Conservation (phyloP, 805 yeast genomes). For the Hanseniaspora taiwanica region DNA sequence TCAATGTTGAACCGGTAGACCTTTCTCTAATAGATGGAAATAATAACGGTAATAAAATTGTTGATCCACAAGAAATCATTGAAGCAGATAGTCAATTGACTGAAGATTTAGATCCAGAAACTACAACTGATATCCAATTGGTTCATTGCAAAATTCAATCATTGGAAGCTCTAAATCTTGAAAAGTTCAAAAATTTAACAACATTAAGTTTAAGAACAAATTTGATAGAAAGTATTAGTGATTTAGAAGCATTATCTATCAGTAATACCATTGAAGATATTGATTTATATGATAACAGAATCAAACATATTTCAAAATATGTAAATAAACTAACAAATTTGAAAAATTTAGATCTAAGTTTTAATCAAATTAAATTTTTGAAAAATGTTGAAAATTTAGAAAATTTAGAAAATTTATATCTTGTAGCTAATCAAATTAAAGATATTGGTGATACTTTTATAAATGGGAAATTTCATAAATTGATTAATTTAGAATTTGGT, state of each 20-base stretch:
- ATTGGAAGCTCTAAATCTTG: constrained; percentile 45
- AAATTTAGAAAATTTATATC: constrained; percentile 54
- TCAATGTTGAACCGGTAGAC: not conserved
- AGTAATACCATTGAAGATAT: constrained; percentile 49
- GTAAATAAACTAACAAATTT: constrained; percentile 46
- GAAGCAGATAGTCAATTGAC: constrained; percentile 62
- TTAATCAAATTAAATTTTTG: constrained; percentile 78
- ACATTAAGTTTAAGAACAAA: constrained; percentile 72
- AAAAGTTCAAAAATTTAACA: constrained; percentile 43
- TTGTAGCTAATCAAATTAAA: constrained; percentile 78
- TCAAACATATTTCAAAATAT: constrained; percentile 70
- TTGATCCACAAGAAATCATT: constrained; percentile 29
- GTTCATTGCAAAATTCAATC: constrained; percentile 57
- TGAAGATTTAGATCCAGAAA: constrained; percentile 35
- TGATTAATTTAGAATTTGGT: constrained; percentile 74
- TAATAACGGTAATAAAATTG: not conserved
- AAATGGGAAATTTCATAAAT: constrained; percentile 38
- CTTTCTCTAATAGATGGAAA: too few species aligned
- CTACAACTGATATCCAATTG: constrained; percentile 47
- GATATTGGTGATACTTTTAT: constrained; percentile 41
- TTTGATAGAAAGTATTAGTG: constrained; percentile 58
- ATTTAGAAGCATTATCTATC: constrained; percentile 45
- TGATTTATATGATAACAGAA: constrained; percentile 85
- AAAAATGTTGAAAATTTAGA: constrained; percentile 57
- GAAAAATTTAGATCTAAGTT: constrained; percentile 63